Evolutionary conservation across 2,329 filamentous ascomycete species (phyloP), one percentile per base, ranked within the genome.

Genomic region (Penicillium paneum): DNA sequence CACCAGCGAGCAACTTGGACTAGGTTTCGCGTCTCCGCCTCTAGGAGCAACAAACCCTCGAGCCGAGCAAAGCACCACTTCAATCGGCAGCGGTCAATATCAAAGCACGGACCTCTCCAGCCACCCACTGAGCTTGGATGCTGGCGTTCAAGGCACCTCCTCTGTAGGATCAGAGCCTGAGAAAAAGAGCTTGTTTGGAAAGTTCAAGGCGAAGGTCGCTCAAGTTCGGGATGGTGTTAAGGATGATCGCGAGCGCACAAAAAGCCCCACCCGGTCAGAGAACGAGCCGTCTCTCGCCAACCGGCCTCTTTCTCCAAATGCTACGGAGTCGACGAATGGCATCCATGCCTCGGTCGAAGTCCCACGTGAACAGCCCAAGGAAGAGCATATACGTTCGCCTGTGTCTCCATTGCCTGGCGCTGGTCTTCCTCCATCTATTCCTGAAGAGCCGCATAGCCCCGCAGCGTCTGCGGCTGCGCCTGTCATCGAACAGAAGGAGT

Each of bases 21-120:
- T 63, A 65, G 76, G 54, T 62, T 76, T 63, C 56, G 73, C 53
- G 52, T 82, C 60, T 69, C 77, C 55, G 70, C 81, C 49, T 74
- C 81, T 50, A 68, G 76, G 86, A n/a, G 86, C 85, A 12, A 78
- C 81, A 11, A 88, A 88, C 58, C 77, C 80, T 8, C 80, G 82
- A 52, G 86, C 86, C 1, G 84, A 86, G 61, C 78, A 81, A 56
- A 91, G 87, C 68, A 84, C 81, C 21, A 87, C 83, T 40, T 89
- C 88, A 0, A 76, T 91, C 44, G 84, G 84, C 17, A 90, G 87
- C 65, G 81, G 79, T 12, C 70, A 65, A 53, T 73, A 77, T 52
- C 75, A 74, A 7, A 70, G 74, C 55, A 76, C 67, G 29, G 75
- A 77, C 40, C 64, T 69, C 8, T 68, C 70, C 26, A 67, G 61